Evolutionary conservation across 495 filamentous ascomycete species (phyloP), one percentile per base, ranked within the genome.

Genomic region (Astrothelium subdiscretum): DNA sequence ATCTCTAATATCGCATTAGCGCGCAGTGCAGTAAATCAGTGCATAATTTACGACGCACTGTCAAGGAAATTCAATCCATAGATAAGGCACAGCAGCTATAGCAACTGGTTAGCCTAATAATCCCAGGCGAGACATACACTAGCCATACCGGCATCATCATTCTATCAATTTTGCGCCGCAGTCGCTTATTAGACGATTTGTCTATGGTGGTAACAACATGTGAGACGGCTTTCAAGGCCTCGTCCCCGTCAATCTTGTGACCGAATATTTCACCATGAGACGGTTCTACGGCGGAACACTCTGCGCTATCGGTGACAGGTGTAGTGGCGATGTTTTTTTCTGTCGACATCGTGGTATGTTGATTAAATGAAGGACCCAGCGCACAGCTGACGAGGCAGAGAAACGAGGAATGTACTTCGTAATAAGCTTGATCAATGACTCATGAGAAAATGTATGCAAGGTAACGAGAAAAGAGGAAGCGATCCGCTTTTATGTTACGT

Each of bases 51-150:
- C 8, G 18, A 42, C 74, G 26, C 71, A 79, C 77, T 83, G 68
- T 83, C 81, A 67, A 84, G 78, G 63, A 78, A 82, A 62, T 83
- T 80, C 44, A 84, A 67, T 2, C 70, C 69, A 57, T 72, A 72
- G 13, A 71, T 67, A 3, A 71, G 31, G 44, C 70, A 71, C 40
- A 72, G 58, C 32, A 72, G 58, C 69, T 68, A 48, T n/a, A 32
- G 31, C 18, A 10, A 13, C 18, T 4, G 59, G 8, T 58, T 24
- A 58, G 59, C 32, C 11, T 15, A 51, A 29, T 3, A 60, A 3
- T 18, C 59, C 12, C 13, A 8, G 22, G 10, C 51, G 2, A 5
- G 60, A 27, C 40, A 58, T 5, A 48, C 12, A 32, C 3, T 26
- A 43, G 31, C 31, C 35, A 22, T 59, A 70, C 68, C 5, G 68